Evolutionary conservation across 495 filamentous ascomycete species (phyloP).

Genomic region (Chaetomium cochliodes): DNA sequence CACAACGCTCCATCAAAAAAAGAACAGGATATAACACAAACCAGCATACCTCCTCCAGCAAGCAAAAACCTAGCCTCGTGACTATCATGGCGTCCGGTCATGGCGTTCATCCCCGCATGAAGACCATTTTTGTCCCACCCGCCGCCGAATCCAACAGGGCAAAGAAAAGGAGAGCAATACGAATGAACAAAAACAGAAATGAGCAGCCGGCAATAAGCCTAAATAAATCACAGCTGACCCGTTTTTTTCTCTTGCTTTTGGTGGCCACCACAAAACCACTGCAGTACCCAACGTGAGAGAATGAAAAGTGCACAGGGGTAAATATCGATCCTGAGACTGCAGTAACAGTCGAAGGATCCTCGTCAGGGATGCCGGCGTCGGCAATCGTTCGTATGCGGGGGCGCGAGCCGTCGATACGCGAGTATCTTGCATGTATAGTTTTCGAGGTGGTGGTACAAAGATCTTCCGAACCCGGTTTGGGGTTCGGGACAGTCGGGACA

Average conservation of each 20-base stretch:
- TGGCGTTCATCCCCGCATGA: too few relatives aligned
- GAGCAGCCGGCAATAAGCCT: too few relatives aligned
- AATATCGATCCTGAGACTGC: too few relatives aligned
- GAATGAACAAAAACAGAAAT: too few relatives aligned
- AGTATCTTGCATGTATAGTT: neutral
- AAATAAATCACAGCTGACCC: neutral
- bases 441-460: neutral
- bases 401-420: constrained; percentile 3
- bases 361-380: neutral
- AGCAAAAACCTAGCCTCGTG: neutral
- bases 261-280: too few relatives aligned
- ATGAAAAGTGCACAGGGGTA: neutral
- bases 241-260: too few relatives aligned
- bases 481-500: neutral
- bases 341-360: neutral
- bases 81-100: neutral
- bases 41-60: neutral
- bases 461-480: neutral
- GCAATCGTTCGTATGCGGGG: neutral
- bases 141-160: too few relatives aligned
- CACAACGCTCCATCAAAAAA: neutral
- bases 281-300: neutral
- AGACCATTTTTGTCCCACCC: too few relatives aligned
- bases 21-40: neutral
- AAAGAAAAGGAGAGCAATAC: too few relatives aligned